Percentiles rank a stretch among this genome's conserved stretches.
phyloP scores from a whole-genome alignment of 169 alveolate genomes.

The Babesia gibsoni region DNA sequence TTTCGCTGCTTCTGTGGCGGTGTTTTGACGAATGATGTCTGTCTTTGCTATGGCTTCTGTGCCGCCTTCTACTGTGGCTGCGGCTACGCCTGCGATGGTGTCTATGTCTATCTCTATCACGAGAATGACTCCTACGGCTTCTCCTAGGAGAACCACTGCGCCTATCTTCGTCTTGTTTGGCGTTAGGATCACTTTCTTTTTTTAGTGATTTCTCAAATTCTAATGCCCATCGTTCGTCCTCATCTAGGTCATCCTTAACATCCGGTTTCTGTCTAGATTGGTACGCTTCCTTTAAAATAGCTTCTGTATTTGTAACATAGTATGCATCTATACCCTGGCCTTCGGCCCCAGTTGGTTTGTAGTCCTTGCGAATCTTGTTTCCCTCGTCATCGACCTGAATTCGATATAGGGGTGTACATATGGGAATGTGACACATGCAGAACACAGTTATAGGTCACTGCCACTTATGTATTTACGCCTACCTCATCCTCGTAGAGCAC shows the following conservation, averaged over 20 bases:
- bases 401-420: background rate
- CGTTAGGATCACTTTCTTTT: background rate
- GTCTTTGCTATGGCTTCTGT: background rate
- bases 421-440: too few relatives aligned
- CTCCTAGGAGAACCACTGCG: background rate
- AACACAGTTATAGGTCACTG: background rate
- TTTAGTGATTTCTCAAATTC: conserved; percentile 70
- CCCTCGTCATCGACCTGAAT: conserved; percentile 57
- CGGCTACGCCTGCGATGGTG: conserved; percentile 1
- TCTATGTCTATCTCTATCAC: conserved; percentile 30
- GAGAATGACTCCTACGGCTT: background rate
- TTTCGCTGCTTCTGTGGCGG: background rate
- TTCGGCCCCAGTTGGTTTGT: conserved; percentile 83
- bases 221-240: conserved; percentile 76
- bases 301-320: conserved; percentile 73
- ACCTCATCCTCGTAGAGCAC: conserved; percentile 58
- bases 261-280: conserved; percentile 14
- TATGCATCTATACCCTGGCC: conserved; percentile 79
- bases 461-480: conserved; percentile 1
- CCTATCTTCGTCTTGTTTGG: conserved; percentile 6
- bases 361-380: conserved; percentile 64
- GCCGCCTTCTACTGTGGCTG: conserved; percentile 7
- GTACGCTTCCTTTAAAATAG: conserved; percentile 50
- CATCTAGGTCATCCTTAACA: conserved; percentile 63
- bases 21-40: conserved; percentile 6